phyloP scores from a whole-genome alignment of 768 basidiomycete species.

The Leccinum subtestaceum region DNA sequence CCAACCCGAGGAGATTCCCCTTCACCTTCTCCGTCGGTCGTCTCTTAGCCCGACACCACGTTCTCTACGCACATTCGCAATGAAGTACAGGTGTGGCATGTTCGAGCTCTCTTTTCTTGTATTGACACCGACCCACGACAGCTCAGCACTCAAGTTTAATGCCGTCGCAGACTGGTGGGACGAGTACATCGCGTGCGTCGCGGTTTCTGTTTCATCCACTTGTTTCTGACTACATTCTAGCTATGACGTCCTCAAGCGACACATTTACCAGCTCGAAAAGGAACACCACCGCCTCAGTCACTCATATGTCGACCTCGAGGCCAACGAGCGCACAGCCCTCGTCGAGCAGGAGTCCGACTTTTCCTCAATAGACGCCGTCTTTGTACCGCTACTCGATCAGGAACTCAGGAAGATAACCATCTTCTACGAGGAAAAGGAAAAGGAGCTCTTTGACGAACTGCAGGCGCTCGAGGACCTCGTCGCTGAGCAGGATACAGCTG shows the following conservation, averaged over 20 bases:
- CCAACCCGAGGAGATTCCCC: slow-evolving; percentile 27
- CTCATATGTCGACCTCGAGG: not conserved
- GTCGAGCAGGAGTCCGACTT: too few species aligned
- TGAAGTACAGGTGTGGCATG: slow-evolving; percentile 35
- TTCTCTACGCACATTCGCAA: slow-evolving; percentile 19
- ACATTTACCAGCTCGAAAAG: slow-evolving; percentile 84
- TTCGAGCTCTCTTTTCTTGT: not conserved
- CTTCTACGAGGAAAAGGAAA: too few species aligned
- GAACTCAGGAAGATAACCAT: too few species aligned
- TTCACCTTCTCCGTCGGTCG: slow-evolving; percentile 11
- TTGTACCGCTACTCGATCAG: too few species aligned
- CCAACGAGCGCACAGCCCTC: too few species aligned
- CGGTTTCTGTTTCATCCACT: not conserved
- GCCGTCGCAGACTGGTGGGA: slow-evolving; percentile 45
- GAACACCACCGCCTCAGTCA: slow-evolving; percentile 40
- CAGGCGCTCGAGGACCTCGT: too few species aligned
- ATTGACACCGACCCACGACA: not conserved
- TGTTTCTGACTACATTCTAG: slow-evolving; percentile 35
- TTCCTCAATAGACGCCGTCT: too few species aligned
- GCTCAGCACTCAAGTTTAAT: slow-evolving; percentile 55
- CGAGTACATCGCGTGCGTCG: too few species aligned
- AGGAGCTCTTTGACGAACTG: too few species aligned
- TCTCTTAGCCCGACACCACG: not conserved
- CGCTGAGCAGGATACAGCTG: too few species aligned
- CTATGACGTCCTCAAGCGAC: slow-evolving; percentile 83